These are phyloP conservation scores for Wickerhamomyces strasburgensis DNA, from an alignment of 805 yeast genomes.

Conservation along the genomic window DNA sequence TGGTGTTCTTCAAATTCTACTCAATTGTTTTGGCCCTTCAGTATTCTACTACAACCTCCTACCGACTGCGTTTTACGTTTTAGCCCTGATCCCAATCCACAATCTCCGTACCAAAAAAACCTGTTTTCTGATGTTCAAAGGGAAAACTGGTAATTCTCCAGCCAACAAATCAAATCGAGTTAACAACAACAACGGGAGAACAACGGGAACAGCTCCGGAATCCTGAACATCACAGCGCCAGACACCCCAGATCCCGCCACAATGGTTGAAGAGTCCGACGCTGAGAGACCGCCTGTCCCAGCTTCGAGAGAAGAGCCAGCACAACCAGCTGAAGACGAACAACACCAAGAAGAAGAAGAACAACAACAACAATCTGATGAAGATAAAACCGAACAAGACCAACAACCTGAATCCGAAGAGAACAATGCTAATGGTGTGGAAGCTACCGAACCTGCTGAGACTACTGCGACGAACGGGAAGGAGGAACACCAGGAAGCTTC, in stretches of 20 bases:
- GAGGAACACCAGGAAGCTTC: conserved; percentile 1
- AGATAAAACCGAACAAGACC: conserved; percentile 6
- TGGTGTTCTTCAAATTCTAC: no score
- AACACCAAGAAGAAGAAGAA: neutral
- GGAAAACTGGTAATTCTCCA: neutral
- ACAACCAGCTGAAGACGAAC: no score
- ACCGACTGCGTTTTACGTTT: no score
- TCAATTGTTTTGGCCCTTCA: no score
- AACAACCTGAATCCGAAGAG: conserved; percentile 5
- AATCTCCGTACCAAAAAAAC: no score
- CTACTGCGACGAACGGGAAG: conserved; percentile 1
- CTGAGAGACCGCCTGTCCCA: no score
- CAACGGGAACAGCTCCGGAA: no score
- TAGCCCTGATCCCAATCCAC: no score
- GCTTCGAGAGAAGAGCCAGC: no score
- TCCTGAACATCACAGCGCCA: no score
- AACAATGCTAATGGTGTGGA: no score
- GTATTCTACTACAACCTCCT: no score
- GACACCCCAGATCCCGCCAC: neutral
- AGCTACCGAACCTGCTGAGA: conserved; percentile 4
- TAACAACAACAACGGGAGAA: neutral
- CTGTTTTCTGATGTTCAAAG: neutral
- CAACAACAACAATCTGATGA: neutral
- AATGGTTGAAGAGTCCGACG: neutral
- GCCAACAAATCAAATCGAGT: neutral